Evolutionary conservation across 129 eudicot genomes (phyloP), one percentile per base, ranked within the genome.

Genomic region (Centrapalus pauciflorus): DNA sequence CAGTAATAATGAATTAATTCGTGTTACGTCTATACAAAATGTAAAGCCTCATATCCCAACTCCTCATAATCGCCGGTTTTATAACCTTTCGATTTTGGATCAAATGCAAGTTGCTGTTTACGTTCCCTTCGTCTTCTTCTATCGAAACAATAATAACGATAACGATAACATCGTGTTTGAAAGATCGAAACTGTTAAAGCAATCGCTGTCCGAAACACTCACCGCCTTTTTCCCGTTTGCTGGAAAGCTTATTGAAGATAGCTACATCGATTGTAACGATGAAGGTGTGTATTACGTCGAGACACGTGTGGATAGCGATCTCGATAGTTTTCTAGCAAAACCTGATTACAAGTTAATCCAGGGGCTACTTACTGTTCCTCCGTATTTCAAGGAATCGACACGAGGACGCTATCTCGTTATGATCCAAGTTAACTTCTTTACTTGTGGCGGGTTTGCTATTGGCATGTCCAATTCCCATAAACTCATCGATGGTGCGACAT

Each of bases 361-460:
- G 14, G 11, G 65, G 35, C 55, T 77, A 30, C 27, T 45, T 35
- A 69, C 82, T 8, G 23, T 4, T 5, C 61, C 58, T 19, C 66
- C 45, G 2, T 20, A 35, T 14, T 17, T 56, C 5, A 6, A 2
- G 34, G 73, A 61, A 11, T 38, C 71, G n/a, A 56, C 21, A 24
- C 38, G 57, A 35, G 55, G 62, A 45, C 12, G 0, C 4, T 71
- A 52, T 41, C 54, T 67, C 5, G 14, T 51, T 5, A 33, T 55
- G 54, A 72, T 78, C 30, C 78, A 78, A 64, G 71, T 78, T 0
- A 71, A 66, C 56, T 10, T 62, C 24, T 78, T 78, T 52, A 26
- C 20, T 2, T 78, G 82, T 20, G 73, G 77, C 49, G 78, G 82
- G 0, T 11, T 78, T 12, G 82, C 71, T 2, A 66, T 78, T n/a